Evolutionary conservation across 1,284 basidiomycete genomes (phyloP), one percentile per base, ranked within the genome.

Genomic region (Mrakiaceae sp.): DNA sequence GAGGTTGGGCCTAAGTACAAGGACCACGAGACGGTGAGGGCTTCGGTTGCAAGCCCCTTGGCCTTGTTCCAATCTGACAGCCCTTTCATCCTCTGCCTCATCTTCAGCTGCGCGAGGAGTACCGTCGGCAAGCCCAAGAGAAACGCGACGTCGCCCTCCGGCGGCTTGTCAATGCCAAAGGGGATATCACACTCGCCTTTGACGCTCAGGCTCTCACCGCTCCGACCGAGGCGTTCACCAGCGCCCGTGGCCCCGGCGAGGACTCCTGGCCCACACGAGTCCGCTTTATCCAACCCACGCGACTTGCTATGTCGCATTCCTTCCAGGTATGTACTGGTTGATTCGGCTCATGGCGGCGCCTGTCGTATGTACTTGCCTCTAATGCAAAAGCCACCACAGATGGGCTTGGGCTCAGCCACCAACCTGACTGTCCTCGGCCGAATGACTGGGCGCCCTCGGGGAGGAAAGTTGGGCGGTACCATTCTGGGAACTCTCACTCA

Each of bases 401-500:
- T 40, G n/a, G 11, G 48, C 16, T 12, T 66, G 5, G 60, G 46
- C n/a, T 43, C 62, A 60, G 70, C 72, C 47, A 75, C 75, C 0
- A 74, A 75, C 63, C 6, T 77, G 10, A 68, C 73, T 7, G 68
- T 72, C 48, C 71, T 71, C 48, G 75, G 74, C 2, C 78, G 79
- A 62, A 78, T 79, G 73, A 71, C 77, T 39, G 71, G 72, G 6
- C 69, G 76, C 40, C 72, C 72, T 57, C 73, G 76, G 6, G 69
- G 72, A 14, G 53, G 52, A 11, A 59, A 43, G 12, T 52, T 64
- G 0, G 79, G 78, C 5, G 79, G 77, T 5, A 80, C 79, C 62
- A 68, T 81, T 3, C 68, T 79, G 3, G 80, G 80, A 3, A 80
- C 79, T 1, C 62, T 81, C 50, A 76, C 74, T 66, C 78, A 79